A percentile compares a stretch with the other conserved stretches of the same genome.
phyloP scores from a whole-genome alignment of 2,329 filamentous ascomycete species.

The Talaromyces sp. region DNA sequence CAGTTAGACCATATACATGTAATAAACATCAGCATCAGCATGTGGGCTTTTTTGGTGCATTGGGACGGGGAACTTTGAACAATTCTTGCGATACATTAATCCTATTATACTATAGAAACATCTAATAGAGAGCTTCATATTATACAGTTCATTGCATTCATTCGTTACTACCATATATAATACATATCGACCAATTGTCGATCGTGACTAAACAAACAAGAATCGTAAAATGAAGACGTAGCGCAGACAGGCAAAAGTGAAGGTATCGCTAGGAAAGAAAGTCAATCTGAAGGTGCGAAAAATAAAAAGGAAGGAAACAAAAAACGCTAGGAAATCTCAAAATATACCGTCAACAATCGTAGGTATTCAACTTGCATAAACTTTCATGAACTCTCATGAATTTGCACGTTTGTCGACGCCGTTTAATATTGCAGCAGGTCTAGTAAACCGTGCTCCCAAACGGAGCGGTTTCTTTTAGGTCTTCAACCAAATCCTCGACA shows the following conservation, averaged over 20 bases:
- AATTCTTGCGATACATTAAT: too few relatives aligned
- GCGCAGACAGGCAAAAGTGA: neutral
- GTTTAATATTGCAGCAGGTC: neutral
- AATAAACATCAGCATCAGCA: too few relatives aligned
- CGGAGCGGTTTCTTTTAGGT: slow-evolving; percentile 72
- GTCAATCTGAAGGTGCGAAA: neutral
- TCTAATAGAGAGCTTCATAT: neutral
- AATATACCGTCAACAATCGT: neutral
- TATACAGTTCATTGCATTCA: neutral
- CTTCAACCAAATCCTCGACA: slow-evolving; percentile 78
- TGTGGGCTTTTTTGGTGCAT: too few relatives aligned
- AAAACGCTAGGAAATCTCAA: neutral
- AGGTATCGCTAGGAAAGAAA: neutral
- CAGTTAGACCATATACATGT: too few relatives aligned
- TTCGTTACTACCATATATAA: neutral
- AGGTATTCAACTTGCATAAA: neutral
- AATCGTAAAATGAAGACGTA: slow-evolving; percentile 11
- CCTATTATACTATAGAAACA: neutral
- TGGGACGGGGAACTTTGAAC: too few relatives aligned
- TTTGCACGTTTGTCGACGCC: neutral
- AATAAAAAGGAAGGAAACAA: neutral
- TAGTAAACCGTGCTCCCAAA: slow-evolving; percentile 54
- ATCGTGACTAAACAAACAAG: slow-evolving; percentile 9
- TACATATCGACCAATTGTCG: neutral
- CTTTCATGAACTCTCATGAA: neutral